Percentiles rank a stretch among this genome's conserved stretches.
phyloP scores from a whole-genome alignment of 768 basidiomycete genomes.

The Aureoboletus auriporus region DNA sequence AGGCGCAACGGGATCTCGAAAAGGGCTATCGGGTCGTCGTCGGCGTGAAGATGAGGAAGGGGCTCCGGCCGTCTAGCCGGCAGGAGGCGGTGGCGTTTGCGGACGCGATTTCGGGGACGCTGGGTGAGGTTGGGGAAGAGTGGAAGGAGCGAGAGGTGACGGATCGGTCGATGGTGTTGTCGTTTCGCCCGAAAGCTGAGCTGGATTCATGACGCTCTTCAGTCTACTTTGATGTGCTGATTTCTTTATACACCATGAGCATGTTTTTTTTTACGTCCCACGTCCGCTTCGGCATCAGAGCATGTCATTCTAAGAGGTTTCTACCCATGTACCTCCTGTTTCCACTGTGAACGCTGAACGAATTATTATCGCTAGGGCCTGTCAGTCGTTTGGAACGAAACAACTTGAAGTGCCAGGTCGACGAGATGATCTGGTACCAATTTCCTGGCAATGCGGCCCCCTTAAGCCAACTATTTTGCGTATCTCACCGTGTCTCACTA shows the following conservation, averaged over 20 bases:
- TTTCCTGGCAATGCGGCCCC: no score
- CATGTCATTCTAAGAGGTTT: no score
- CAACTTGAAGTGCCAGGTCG: no score
- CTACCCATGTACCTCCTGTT: no score
- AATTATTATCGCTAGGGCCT: no score
- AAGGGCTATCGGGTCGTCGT: conserved; percentile 58
- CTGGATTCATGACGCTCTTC: conserved; percentile 3
- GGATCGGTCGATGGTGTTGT: conserved; percentile 37
- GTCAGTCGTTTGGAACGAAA: no score
- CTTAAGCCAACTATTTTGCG: no score
- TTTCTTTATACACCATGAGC: conserved; percentile 20
- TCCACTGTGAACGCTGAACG: no score
- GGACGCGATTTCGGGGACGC: conserved; percentile 35
- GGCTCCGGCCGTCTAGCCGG: conserved; percentile 31
- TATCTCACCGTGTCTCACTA: no score
- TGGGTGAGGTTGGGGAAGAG: conserved; percentile 52
- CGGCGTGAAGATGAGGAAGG: conserved; percentile 48
- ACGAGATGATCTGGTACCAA: no score
- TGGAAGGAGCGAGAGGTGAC: conserved; percentile 44
- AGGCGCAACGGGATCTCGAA: conserved; percentile 53
- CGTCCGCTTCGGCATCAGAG: neutral
- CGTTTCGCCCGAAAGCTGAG: conserved; percentile 35
- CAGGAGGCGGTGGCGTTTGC: conserved; percentile 43
- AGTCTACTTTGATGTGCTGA: no score
- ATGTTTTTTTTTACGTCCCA: conserved; percentile 23